Evolutionary conservation across 768 basidiomycete genomes (phyloP).

Genomic region (Pulveroboletus sp.): DNA sequence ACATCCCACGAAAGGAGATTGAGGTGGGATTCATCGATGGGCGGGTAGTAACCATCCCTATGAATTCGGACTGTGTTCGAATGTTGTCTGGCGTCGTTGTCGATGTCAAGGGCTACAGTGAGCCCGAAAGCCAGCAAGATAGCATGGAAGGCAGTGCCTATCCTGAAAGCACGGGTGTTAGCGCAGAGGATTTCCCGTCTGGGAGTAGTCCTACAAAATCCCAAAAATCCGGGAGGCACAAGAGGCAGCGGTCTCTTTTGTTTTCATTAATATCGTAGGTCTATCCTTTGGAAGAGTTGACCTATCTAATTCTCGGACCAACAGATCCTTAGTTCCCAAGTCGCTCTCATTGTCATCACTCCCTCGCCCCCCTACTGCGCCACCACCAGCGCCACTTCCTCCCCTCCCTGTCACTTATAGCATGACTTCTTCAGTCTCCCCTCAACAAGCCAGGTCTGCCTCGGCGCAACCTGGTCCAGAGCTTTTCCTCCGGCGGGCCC

Average conservation of each 20-base stretch:
- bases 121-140: conserved; percentile 27
- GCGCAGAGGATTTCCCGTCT: conserved; percentile 16
- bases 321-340: conserved; percentile 31
- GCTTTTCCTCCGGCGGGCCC: conserved; percentile 55
- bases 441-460: conserved; percentile 7
- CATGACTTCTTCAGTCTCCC: conserved; percentile 27
- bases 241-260: conserved; percentile 65
- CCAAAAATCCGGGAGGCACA: conserved; percentile 46
- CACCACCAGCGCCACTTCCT: conserved; percentile 27
- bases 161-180: conserved; percentile 15
- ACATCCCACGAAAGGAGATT: conserved; percentile 45
- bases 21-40: conserved; percentile 58
- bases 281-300: background rate
- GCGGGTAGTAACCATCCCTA: conserved; percentile 43
- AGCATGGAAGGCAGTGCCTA: conserved; percentile 29
- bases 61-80: conserved; percentile 38
- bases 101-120: conserved; percentile 48
- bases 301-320: background rate
- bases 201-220: conserved; percentile 21
- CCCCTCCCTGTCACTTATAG: conserved; percentile 26
- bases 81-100: conserved; percentile 47
- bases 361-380: conserved; percentile 19
- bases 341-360: conserved; percentile 23
- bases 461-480: conserved; percentile 27
- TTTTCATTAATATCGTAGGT: conserved; percentile 62